Percentiles rank a stretch among this genome's conserved stretches.
phyloP scores from a whole-genome alignment of 805 yeast species.

The Candida parachauliodes region DNA sequence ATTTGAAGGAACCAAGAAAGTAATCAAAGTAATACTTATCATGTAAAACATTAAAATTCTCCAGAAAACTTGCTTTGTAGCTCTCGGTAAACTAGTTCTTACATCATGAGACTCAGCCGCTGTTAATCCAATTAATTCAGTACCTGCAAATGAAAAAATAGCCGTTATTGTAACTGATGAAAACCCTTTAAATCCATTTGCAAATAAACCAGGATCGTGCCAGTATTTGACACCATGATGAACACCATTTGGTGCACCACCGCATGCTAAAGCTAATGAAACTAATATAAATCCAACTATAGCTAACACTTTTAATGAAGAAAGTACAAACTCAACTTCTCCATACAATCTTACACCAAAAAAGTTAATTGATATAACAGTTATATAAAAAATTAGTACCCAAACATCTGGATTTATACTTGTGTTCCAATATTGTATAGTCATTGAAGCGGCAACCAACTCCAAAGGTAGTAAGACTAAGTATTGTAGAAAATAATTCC shows the following conservation, averaged over 20 bases:
- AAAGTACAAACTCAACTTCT: slow-evolving; percentile 64
- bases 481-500: slow-evolving; percentile 62
- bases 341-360: slow-evolving; percentile 42
- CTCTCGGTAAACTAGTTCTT: slow-evolving; percentile 61
- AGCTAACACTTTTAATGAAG: slow-evolving; percentile 54
- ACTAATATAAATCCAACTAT: slow-evolving; percentile 58
- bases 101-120: slow-evolving; percentile 72
- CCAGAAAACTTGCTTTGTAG: slow-evolving; percentile 82
- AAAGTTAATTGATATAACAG: slow-evolving; percentile 30
- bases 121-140: slow-evolving; percentile 70
- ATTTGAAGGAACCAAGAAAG: slow-evolving; percentile 70
- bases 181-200: slow-evolving; percentile 63
- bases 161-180: slow-evolving; percentile 73
- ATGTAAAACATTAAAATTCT: slow-evolving; percentile 71
- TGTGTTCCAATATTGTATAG: slow-evolving; percentile 33
- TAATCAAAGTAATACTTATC: slow-evolving; percentile 47
- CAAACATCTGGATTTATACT: slow-evolving; percentile 32
- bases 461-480: slow-evolving; percentile 64
- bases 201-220: slow-evolving; percentile 68
- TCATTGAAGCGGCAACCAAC: slow-evolving; percentile 38
- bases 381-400: slow-evolving; percentile 33
- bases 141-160: slow-evolving; percentile 73
- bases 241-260: slow-evolving; percentile 54
- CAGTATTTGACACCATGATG: slow-evolving; percentile 58
- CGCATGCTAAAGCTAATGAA: slow-evolving; percentile 51